Conservation (phyloP, 352 stramenopile species). For the Phytophthora capsici region DNA sequence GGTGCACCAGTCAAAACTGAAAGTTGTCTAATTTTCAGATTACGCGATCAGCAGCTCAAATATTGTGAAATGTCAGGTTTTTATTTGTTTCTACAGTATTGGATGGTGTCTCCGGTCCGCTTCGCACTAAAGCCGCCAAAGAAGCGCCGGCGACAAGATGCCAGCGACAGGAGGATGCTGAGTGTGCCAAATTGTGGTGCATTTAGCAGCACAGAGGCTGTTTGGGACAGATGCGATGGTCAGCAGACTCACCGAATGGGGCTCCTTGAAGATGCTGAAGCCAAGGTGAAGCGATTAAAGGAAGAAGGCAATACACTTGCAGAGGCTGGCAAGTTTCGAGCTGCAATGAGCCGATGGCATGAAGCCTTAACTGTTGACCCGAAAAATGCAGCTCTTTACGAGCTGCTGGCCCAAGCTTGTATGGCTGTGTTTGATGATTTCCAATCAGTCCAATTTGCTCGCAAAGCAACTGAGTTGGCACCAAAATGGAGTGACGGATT, state of each 20-base stretch:
- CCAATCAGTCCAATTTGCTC: slow-evolving; percentile 71
- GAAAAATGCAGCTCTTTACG: slow-evolving; percentile 57
- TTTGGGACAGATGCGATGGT: not conserved
- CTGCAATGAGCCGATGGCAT: slow-evolving; percentile 72
- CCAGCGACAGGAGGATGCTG: not conserved
- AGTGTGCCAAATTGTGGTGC: not conserved
- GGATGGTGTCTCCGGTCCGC: too few relatives aligned
- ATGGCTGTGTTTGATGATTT: slow-evolving; percentile 82
- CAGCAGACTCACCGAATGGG: slow-evolving; percentile 23
- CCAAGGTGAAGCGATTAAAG: slow-evolving; percentile 71
- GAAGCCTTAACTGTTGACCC: slow-evolving; percentile 60
- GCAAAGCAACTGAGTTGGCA: slow-evolving; percentile 56
- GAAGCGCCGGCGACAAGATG: slow-evolving; percentile 39
- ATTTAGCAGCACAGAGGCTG: slow-evolving; percentile 15
- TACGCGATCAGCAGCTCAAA: not conserved
- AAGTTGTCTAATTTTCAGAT: not conserved
- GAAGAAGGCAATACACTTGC: slow-evolving; percentile 82
- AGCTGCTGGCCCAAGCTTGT: slow-evolving; percentile 73
- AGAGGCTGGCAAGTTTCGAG: slow-evolving; percentile 65
- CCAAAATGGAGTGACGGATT: slow-evolving; percentile 74
- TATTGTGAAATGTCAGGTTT: too few relatives aligned
- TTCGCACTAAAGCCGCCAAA: slow-evolving; percentile 40
- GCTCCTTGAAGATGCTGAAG: slow-evolving; percentile 61
- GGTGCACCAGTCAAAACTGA: slow-evolving; percentile 29
- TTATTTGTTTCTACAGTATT: too few relatives aligned